Base-by-base conservation (phyloP, 2,329 filamentous ascomycete species). In the Zalaria sp. region DNA sequence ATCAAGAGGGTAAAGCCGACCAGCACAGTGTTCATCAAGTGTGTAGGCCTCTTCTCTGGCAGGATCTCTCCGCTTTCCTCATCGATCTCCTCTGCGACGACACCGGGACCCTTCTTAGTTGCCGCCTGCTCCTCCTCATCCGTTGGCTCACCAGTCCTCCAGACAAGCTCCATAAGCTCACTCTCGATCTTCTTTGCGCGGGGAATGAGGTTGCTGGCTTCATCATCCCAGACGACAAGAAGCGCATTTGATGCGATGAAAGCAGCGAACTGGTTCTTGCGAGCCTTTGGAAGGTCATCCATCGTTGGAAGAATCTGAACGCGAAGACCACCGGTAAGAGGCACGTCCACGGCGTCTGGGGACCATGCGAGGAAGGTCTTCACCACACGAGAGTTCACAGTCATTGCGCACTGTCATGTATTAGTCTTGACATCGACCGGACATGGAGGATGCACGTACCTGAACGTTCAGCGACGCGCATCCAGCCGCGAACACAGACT, bases 141-240 rank as follows among this genome's bases (percentile, higher is more conserved):
- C 2, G 67, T 66, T 1, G 58, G 53, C 31, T 70, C 69, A 3
- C 70, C 71, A 2, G 69, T 67, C 57, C 76, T 75, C 82, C 82
- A 86, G 2, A 87, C 79, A 2, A 87, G 66, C 51, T 83, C 75
- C 77, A 87, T 84, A 35, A 89, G 66, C 56, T 86, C 80, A 3
- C 74, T 73, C 59, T 89, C 81, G 45, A 89, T 86, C 29, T 71
- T 69, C 54, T 79, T 77, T 36, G 81, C 83, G 42, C 83, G 70
- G 42, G 74, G 64, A 4, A 87, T 68, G 5, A 89, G 65, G 53
- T 85, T 77, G 43, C 80, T 67, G 1, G 83, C 75, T 43, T 88
- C 81, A 49, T 89, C 83, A 49, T 89, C 83, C 84, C 84, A 91
- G 1, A 89, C 82, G 1, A 89, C 66, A 1, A 91, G 65, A 4